Conservation (phyloP, 768 basidiomycete genomes). For the Gymnopilus dilepis region DNA sequence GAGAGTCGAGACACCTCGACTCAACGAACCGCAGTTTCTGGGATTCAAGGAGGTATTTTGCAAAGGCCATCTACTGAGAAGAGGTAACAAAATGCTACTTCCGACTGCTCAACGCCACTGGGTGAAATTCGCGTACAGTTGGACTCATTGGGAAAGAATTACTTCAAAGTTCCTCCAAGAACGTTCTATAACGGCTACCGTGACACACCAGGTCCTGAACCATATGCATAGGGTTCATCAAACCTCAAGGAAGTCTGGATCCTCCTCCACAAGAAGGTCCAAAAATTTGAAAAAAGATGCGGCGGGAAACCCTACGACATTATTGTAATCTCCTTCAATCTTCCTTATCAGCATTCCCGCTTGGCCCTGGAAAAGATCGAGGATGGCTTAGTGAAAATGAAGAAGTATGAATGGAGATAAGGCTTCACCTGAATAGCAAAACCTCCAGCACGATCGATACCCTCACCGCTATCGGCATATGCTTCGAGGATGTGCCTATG, state of each 20-base stretch:
- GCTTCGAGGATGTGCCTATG: slow-evolving; percentile 64
- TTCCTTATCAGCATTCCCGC: slow-evolving; percentile 84
- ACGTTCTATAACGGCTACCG: background rate
- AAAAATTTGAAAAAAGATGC: slow-evolving; percentile 82
- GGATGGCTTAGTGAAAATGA: background rate
- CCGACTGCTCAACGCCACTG: background rate
- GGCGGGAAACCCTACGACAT: slow-evolving; percentile 92
- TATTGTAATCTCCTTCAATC: slow-evolving; percentile 89
- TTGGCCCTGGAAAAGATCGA: slow-evolving; percentile 56
- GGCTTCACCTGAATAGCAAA: slow-evolving; percentile 85
- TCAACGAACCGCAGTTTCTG: too few relatives aligned
- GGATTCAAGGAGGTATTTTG: too few relatives aligned
- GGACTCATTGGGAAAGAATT: too few relatives aligned
- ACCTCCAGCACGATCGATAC: slow-evolving; percentile 88
- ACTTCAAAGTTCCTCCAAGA: background rate
- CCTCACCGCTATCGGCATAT: slow-evolving; percentile 87
- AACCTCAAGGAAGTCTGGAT: slow-evolving; percentile 70
- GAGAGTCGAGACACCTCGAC: too few relatives aligned
- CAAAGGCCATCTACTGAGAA: too few relatives aligned
- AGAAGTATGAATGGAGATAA: background rate
- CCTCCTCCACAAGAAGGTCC: slow-evolving; percentile 73
- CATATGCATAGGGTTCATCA: slow-evolving; percentile 30
- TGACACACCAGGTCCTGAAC: background rate
- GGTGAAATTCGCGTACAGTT: background rate
- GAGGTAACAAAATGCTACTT: too few relatives aligned